Conservation (phyloP, 2,329 filamentous ascomycete genomes). For the Claviceps sp. region DNA sequence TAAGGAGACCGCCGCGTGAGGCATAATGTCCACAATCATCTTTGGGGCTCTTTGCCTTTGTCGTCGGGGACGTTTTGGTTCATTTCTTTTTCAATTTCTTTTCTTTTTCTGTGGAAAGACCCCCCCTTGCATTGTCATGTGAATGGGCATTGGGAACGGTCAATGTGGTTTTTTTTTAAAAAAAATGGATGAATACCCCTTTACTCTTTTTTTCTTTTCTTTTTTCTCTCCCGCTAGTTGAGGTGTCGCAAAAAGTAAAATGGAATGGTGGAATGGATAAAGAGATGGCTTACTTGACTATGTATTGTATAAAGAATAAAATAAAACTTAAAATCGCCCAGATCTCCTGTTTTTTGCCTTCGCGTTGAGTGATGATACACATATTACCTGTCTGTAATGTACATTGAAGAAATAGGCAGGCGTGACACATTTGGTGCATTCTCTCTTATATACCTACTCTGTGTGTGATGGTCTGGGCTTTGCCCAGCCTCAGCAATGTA, state of each 20-base stretch:
- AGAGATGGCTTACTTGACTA: too few species aligned
- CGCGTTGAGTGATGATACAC: too few species aligned
- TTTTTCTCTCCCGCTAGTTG: background rate
- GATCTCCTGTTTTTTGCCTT: too few species aligned
- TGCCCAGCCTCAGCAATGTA: too few species aligned
- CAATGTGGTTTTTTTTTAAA: background rate
- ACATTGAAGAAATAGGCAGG: too few species aligned
- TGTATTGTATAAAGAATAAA: too few species aligned
- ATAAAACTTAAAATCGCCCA: too few species aligned
- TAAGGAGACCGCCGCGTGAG: constrained; percentile 4
- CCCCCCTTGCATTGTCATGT: background rate
- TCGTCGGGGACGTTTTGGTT: background rate
- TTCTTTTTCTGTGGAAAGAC: background rate
- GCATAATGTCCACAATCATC: background rate
- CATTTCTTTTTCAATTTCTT: background rate
- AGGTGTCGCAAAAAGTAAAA: background rate
- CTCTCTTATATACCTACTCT: too few species aligned
- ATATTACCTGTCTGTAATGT: too few species aligned
- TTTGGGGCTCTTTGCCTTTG: background rate
- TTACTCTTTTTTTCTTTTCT: background rate
- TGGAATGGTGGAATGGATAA: too few species aligned
- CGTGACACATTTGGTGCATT: too few species aligned
- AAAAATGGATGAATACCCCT: constrained; percentile 5
- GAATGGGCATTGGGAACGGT: background rate
- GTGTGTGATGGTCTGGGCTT: too few species aligned